Evolutionary conservation across 225 moss, liverwort and hornwort species (phyloP), one percentile per base, ranked within the genome.

Genomic region (Antitrichia curtipendula): DNA sequence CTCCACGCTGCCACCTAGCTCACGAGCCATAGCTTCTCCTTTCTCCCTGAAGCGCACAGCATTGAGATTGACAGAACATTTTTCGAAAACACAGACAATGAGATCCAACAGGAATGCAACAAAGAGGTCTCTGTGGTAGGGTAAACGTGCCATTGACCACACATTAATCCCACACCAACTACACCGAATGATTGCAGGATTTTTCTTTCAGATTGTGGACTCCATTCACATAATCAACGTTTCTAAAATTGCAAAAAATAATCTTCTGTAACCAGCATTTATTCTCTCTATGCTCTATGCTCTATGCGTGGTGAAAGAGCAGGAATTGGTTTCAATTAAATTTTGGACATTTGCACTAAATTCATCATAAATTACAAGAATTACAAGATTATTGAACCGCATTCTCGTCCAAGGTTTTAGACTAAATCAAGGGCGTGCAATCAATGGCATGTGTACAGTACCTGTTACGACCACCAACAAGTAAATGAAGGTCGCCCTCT

Each of bases 391-490:
- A 43, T 23, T 45, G 47, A 61, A 34, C 80, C 32, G 16, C 10
- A 59, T 60, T 61, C 45, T 61, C 61, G 34, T 61, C 19, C 32
- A 47, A 47, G 47, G 45, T 56, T n/a, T 9, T 54, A 24, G 54
- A 25, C 77, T 16, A 56, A 24, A 77, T n/a, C n/a, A 54, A n/a
- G n/a, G 76, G 76, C 23, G 23, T 36, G 75, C 52, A 53, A 36
- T 52, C 36, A 76, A 36, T 34, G 75, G 23, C 53, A 53, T 16
- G n/a, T 34, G 82, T 28, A 24, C 70, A 15, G 58, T 91, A 96
- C 95, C 95, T 92, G 90, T 98, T 95, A 58, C 96, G 96, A 64
- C 98, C 96, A 49, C 94, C 98, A 56, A 98, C 80, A 79, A 98
- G 81, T 27, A 98, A 88, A 80, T 91, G 93, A 66, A 96, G 82